Percentiles rank a stretch among this genome's conserved stretches.
Evolutionary conservation across 2,329 filamentous ascomycete species (phyloP).

Genomic region (Scedosporium apiospermum): DNA sequence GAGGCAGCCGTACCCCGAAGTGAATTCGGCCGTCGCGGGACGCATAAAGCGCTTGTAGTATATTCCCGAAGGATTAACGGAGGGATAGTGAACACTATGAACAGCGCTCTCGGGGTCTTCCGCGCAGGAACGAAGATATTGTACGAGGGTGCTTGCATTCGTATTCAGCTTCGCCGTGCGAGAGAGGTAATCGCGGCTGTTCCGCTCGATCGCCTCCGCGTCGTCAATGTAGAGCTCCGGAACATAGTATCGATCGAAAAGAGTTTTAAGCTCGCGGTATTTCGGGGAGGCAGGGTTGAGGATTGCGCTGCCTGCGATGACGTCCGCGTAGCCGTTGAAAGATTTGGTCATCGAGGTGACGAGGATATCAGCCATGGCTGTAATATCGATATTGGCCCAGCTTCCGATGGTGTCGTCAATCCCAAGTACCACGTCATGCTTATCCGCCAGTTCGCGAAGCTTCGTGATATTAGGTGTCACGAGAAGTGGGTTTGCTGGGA

Average conservation of each 20-base stretch:
- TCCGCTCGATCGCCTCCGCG: slow-evolving; percentile 32
- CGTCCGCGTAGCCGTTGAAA: slow-evolving; percentile 46
- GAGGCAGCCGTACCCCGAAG: slow-evolving; percentile 46
- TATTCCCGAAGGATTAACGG: slow-evolving; percentile 20
- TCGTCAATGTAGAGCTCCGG: slow-evolving; percentile 38
- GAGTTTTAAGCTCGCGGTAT: slow-evolving; percentile 25
- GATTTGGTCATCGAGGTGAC: slow-evolving; percentile 45
- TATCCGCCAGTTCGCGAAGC: slow-evolving; percentile 27
- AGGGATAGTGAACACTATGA: slow-evolving; percentile 33
- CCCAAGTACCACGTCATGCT: slow-evolving; percentile 33
- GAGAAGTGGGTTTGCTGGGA: slow-evolving; percentile 26
- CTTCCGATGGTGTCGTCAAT: slow-evolving; percentile 38
- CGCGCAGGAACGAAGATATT: slow-evolving; percentile 23
- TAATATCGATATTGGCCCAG: slow-evolving; percentile 40
- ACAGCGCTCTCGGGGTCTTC: slow-evolving; percentile 24
- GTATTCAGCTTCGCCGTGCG: slow-evolving; percentile 29
- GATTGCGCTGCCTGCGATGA: slow-evolving; percentile 39
- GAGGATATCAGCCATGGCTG: slow-evolving; percentile 37
- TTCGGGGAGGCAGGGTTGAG: slow-evolving; percentile 36
- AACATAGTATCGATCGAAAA: slow-evolving; percentile 11
- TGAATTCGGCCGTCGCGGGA: slow-evolving; percentile 30
- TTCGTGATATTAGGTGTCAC: slow-evolving; percentile 22
- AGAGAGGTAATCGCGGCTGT: slow-evolving; percentile 32
- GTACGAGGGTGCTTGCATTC: slow-evolving; percentile 32
- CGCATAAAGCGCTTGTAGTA: slow-evolving; percentile 26